Evolutionary conservation across 306 rosid species (phyloP), one percentile per base, ranked within the genome.

Genomic region (Dalbergia cochinchinensis): DNA sequence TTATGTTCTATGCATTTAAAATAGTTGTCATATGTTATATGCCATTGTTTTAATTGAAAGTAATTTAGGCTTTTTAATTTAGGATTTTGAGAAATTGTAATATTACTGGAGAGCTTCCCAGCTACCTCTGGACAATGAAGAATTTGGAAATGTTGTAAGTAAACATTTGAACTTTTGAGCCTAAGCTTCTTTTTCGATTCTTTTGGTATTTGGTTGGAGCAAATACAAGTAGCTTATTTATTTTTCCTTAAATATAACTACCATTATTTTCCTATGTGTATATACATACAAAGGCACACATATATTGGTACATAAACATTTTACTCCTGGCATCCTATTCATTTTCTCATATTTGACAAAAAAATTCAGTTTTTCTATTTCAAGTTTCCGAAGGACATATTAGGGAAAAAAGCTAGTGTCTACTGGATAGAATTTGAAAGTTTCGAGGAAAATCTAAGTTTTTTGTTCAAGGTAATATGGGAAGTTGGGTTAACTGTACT

Each of bases 31-130:
- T 44, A 13, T 79, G 74, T 44, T 66, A 11, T 78, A 73, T 78
- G 55, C 67, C 48, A 13, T 26, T 73, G 65, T 69, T 78, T 20
- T 77, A 71, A 34, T 78, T 34, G 82, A 85, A 82, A 69, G 69
- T 85, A 82, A 83, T 61, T 84, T 54, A 9, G 8, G 44, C 13
- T 55, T 62, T 83, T 50, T 45, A 12, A 68, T 77, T 42, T 70
- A 94, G 99, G 94, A 82, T 91, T 82, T 79, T 94, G 81, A 91
- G 99, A 81, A 94, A 84, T 51, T 92, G 99, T 76, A 89, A 92
- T 71, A 88, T 94, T 79, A 84, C 87, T 35, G 97, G 99, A 69
- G 84, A 88, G 85, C 83, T 91, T 66, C 97, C 99, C 33, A 55
- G 87, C 55, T 87, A 90, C 81, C 45, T 94, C 68, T 92, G 95